Evolutionary conservation across 2,329 filamentous ascomycete species (phyloP).

Genomic region (Rutstroemia sp.): DNA sequence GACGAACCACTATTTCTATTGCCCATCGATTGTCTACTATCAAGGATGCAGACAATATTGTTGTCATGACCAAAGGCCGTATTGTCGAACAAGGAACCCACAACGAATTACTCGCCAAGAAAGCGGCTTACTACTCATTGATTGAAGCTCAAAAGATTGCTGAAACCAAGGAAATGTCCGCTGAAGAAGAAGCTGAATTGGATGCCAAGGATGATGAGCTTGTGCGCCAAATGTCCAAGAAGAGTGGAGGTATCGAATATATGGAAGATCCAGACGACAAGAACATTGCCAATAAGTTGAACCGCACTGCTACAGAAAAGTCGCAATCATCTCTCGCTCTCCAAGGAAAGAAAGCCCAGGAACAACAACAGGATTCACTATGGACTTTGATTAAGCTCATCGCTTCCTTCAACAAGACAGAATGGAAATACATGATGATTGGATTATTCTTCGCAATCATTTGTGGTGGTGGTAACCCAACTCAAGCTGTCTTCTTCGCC

Average conservation of each 20-base stretch:
- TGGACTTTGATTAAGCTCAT: conserved; percentile 75
- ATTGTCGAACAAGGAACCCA: conserved; percentile 93
- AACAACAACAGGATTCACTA: conserved; percentile 54
- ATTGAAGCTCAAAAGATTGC: conserved; percentile 84
- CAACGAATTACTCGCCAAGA: conserved; percentile 62
- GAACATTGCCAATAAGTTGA: conserved; percentile 48
- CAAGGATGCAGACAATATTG: conserved; percentile 88
- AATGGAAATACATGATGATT: conserved; percentile 63
- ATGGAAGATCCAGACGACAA: conserved; percentile 54
- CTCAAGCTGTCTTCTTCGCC: conserved; percentile 74
- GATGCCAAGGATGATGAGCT: conserved; percentile 45
- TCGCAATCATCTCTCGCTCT: conserved; percentile 66
- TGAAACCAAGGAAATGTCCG: conserved; percentile 45
- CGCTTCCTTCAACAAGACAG: conserved; percentile 67
- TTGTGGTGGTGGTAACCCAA: conserved; percentile 74
- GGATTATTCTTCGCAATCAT: conserved; percentile 70
- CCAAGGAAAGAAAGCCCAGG: conserved; percentile 44
- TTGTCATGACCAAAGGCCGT: conserved; percentile 79
- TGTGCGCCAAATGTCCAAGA: conserved; percentile 39
- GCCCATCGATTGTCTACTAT: conserved; percentile 94
- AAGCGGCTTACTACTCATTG: conserved; percentile 73
- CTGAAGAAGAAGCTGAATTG: conserved; percentile 43
- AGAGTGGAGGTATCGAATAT: conserved; percentile 33
- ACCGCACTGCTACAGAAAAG: conserved; percentile 46
- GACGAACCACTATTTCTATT: conserved; percentile 91